Base-by-base conservation (phyloP, 2,329 filamentous ascomycete genomes). In the Alternaria viburni region DNA sequence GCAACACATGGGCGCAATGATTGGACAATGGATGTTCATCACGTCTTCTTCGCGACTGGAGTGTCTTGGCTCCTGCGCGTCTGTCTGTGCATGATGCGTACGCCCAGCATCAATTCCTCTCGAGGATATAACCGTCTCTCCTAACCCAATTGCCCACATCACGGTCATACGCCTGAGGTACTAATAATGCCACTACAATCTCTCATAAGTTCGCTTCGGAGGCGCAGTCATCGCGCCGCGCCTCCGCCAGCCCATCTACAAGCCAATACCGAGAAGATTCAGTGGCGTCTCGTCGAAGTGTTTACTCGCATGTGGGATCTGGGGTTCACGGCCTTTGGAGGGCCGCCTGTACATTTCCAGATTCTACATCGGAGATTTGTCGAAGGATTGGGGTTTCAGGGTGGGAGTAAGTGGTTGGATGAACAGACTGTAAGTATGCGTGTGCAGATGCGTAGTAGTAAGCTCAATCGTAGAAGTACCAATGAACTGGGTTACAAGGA, bases 261-360 rank as follows among this genome's bases (percentile, higher is more conserved):
- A 10, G 62, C 72, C n/a, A 74, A 72, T 15, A 73, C 65, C 3
- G 60, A 65, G 23, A 72, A 67, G 30, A 63, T 75, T 1, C 64
- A 52, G 64, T 66, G 63, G 65, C 70, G 74, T n/a, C 57, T 78
- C 11, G 51, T 57, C 8, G 76, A 78, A 30, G 68, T 78, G 6
- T 71, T 75, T 23, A 30, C 67, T 2, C 60, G 71, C 28, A 77
- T 67, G 57, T 91, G 88, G 87, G 82, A 90, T 76, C 77, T 91
- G 6, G 89, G 89, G 0, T 86, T 91, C 67, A 91, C 88, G 0
- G 79, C 87, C 0, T 91, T 91, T 74, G 89, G 89, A 1, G 90
- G 90, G 0, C 90, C 90, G 3, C 86, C 89, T 0, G 89, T 91
- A 8, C 89, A 92, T 77, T 92, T 92, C 70, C 86, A 89, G 70